Base-by-base conservation (phyloP, 2,329 filamentous ascomycete species). In the Capronia coronata region DNA sequence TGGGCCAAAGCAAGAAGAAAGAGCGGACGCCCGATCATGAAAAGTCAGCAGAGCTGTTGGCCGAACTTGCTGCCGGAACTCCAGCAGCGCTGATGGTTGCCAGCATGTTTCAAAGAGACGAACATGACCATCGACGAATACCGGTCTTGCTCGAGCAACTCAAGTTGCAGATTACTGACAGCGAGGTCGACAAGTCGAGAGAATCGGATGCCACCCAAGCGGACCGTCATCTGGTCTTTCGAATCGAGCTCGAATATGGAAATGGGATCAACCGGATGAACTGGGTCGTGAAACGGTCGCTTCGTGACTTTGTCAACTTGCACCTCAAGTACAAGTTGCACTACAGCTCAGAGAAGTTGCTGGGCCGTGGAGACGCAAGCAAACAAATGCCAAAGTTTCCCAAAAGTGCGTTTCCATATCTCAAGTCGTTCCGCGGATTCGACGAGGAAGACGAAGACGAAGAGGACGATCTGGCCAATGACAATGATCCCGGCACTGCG, bases 91-190 rank as follows among this genome's bases (percentile, higher is more conserved):
- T 98, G 51, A 94, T 98, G 68, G 73, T 98, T 45, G 93, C 93
- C 6, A 96, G 90, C 64, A 96, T 97, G 87, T 93, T 97, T 61
- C 93, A 97, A 69, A 80, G 93, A 49, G 93, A 98, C 61, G 93
- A 98, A 68, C 87, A 96, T 61, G 89, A 91, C 42, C 93, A 94
- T 68, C 93, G 87, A 69, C 83, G 90, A 51, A 95, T 98, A 49
- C 93, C 93, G 0, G 89, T 98, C 46, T 78, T 98, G 2, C 77
- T 98, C 5, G 93, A 98, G 67, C 93, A 98, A 70, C 76, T 98
- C 51, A 95, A 94, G 66, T 77, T 98, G 52, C 82, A 79, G 49
- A 86, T 98, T 51, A 84, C 82, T 7, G 87, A 96, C 62, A 94
- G 88, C 61, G 80, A 82, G 9, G 78, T 82, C 52, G 81, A 86